A percentile compares a stretch with the other conserved stretches of the same genome.
phyloP scores from a whole-genome alignment of 1,139 yeast species.

The Hansenula anomala region DNA sequence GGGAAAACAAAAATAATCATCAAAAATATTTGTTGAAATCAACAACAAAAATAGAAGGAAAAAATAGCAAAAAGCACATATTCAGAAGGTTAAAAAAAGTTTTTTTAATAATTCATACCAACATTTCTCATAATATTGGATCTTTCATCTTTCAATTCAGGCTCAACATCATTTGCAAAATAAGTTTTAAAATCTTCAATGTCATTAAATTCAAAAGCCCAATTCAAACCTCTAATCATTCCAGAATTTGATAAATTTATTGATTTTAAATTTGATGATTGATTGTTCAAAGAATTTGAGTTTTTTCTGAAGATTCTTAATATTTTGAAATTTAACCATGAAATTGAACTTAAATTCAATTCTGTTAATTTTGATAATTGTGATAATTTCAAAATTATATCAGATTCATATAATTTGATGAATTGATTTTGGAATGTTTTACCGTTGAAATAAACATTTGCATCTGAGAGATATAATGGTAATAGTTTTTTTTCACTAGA shows the following conservation, averaged over 20 bases:
- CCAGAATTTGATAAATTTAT: constrained; percentile 53
- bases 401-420: constrained; percentile 34
- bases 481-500: background rate
- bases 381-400: constrained; percentile 32
- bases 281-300: constrained; percentile 16
- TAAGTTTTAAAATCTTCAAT: constrained; percentile 21
- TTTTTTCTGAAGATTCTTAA: constrained; percentile 30
- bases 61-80: too few relatives aligned
- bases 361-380: constrained; percentile 26
- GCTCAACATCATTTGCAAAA: constrained; percentile 13
- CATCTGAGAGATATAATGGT: constrained; percentile 16
- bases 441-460: constrained; percentile 11
- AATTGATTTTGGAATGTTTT: constrained; percentile 12
- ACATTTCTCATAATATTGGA: constrained; percentile 15
- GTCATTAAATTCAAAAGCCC: constrained; percentile 38
- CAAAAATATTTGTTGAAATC: too few relatives aligned
- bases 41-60: too few relatives aligned
- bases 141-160: constrained; percentile 5
- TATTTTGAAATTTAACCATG: constrained; percentile 46
- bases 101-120: constrained; percentile 21
- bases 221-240: constrained; percentile 49
- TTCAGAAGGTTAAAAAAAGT: background rate
- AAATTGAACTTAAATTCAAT: constrained; percentile 40
- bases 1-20: too few relatives aligned
- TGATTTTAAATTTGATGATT: constrained; percentile 4